These are phyloP conservation scores for Fusarium incarnatum DNA, from an alignment of 2,329 filamentous ascomycete species.

Conservation along the genomic window DNA sequence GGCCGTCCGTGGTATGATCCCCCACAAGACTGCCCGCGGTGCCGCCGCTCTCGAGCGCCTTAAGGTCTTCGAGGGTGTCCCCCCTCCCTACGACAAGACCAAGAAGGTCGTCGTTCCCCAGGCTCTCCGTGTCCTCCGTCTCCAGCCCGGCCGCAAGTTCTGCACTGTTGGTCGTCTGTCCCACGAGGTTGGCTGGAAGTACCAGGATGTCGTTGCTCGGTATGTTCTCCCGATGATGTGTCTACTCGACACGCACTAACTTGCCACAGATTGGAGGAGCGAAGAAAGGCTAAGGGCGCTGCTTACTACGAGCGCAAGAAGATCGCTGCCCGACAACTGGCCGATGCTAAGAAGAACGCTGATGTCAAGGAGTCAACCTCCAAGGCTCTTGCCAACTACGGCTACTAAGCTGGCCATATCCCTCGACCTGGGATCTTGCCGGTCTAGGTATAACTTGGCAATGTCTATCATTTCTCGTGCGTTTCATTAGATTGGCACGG, in stretches of 20 bases:
- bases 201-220: slow-evolving; percentile 99
- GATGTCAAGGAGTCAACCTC: slow-evolving; percentile 87
- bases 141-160: slow-evolving; percentile 99
- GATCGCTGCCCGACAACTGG: slow-evolving; percentile 88
- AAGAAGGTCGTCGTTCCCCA: slow-evolving; percentile 99
- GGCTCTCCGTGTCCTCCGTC: slow-evolving; percentile 93
- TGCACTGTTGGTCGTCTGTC: slow-evolving; percentile 98
- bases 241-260: slow-evolving; percentile 30
- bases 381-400: slow-evolving; percentile 87
- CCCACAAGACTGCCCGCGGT: slow-evolving; percentile 99
- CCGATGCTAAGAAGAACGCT: slow-evolving; percentile 92
- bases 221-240: slow-evolving; percentile 64
- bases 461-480: slow-evolving; percentile 61
- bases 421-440: slow-evolving; percentile 46
- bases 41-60: slow-evolving; percentile 96
- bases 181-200: slow-evolving; percentile 99
- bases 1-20: slow-evolving; percentile 99
- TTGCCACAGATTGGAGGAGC: slow-evolving; percentile 87
- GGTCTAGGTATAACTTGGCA: slow-evolving; percentile 52
- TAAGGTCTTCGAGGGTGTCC: slow-evolving; percentile 99
- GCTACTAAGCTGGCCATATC: slow-evolving; percentile 75
- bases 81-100: slow-evolving; percentile 99
- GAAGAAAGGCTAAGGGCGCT: slow-evolving; percentile 98
- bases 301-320: slow-evolving; percentile 99
- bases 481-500: slow-evolving; percentile 67